Evolutionary conservation across 2,329 filamentous ascomycete genomes (phyloP).

Genomic region (Beauveria medogensis): DNA sequence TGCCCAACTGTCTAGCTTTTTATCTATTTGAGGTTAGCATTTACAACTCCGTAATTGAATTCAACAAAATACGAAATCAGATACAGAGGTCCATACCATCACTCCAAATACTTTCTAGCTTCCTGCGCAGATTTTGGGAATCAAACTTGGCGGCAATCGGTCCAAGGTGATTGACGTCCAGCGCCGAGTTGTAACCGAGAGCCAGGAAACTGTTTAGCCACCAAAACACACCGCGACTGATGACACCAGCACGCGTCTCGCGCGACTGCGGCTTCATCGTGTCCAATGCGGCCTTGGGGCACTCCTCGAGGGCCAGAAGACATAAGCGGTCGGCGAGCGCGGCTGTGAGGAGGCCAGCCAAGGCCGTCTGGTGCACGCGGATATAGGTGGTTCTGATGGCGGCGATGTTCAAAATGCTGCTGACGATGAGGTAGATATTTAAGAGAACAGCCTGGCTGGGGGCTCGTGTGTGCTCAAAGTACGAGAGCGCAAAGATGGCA

Average conservation of each 20-base stretch:
- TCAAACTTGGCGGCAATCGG: slow-evolving; percentile 22
- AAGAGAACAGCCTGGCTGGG: slow-evolving; percentile 25
- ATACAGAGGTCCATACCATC: slow-evolving; percentile 11
- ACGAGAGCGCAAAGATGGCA: slow-evolving; percentile 22
- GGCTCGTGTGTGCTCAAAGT: slow-evolving; percentile 25
- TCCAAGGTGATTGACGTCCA: slow-evolving; percentile 20
- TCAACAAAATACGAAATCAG: neutral
- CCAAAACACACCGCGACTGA: slow-evolving; percentile 28
- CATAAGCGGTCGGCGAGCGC: slow-evolving; percentile 20
- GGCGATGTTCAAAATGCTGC: slow-evolving; percentile 26
- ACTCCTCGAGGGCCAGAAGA: slow-evolving; percentile 25
- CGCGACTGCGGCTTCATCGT: slow-evolving; percentile 16
- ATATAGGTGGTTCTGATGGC: slow-evolving; percentile 26
- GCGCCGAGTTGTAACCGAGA: slow-evolving; percentile 17
- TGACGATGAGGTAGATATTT: slow-evolving; percentile 23
- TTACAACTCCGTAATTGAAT: neutral
- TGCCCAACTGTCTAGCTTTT: slow-evolving; percentile 13
- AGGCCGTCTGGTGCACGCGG: slow-evolving; percentile 15
- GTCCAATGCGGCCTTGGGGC: slow-evolving; percentile 17
- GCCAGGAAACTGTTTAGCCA: slow-evolving; percentile 27
- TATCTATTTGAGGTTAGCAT: slow-evolving; percentile 13
- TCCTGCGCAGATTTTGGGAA: slow-evolving; percentile 15
- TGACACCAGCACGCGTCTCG: slow-evolving; percentile 26
- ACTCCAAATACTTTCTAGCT: slow-evolving; percentile 19
- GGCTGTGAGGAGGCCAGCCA: slow-evolving; percentile 21